These are phyloP conservation scores for Penicillium robsamsonii DNA, from an alignment of 495 filamentous ascomycete species.

Conservation along the genomic window DNA sequence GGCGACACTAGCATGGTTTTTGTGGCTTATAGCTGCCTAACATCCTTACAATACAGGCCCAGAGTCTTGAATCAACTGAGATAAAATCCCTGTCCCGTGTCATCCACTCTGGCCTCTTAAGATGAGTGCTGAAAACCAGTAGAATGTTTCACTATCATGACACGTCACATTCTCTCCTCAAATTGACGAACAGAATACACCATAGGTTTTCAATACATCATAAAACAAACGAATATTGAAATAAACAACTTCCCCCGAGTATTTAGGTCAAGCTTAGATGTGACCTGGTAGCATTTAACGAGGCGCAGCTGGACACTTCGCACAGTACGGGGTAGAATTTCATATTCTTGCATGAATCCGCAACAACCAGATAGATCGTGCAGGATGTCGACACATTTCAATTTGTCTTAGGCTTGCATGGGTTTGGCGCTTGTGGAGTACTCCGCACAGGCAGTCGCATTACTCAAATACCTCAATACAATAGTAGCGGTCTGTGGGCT, in stretches of 20 bases:
- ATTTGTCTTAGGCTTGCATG: constrained; percentile 2
- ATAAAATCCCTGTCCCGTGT: not conserved
- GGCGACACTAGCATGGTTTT: not conserved
- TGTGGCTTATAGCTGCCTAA: not conserved
- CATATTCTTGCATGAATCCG: constrained; percentile 11
- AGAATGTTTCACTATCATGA: not conserved
- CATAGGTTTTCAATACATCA: not conserved
- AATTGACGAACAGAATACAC: not conserved
- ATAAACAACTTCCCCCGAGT: not conserved
- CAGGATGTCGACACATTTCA: constrained; percentile 1
- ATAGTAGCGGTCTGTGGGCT: not conserved
- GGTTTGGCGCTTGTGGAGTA: not conserved
- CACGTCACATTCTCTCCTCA: not conserved
- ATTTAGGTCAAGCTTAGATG: not conserved
- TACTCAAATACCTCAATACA: not conserved
- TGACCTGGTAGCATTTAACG: not conserved
- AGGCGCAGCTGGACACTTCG: not conserved
- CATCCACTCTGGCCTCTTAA: not conserved
- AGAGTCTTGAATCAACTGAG: not conserved
- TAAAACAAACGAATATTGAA: not conserved
- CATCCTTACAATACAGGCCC: not conserved
- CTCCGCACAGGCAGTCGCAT: constrained; percentile 2
- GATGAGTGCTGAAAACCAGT: not conserved
- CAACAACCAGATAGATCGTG: constrained; percentile 7
- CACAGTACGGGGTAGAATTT: not conserved